Conservation (phyloP, 106 monocot species). For the Phalaenopsis aphrodite region DNA sequence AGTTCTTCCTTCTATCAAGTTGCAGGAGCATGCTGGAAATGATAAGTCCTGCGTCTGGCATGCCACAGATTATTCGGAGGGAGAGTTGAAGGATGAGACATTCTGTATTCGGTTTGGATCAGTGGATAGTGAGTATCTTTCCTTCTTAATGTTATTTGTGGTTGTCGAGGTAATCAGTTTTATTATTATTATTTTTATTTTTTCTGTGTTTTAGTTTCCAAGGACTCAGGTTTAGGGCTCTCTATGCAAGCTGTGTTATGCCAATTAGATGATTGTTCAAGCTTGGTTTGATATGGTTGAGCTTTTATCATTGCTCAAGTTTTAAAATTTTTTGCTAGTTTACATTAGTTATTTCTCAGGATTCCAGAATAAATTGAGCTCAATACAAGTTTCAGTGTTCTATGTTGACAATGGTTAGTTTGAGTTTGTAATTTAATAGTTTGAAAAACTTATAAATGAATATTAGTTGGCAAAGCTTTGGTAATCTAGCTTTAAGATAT, state of each 20-base stretch:
- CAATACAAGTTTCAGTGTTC: background rate
- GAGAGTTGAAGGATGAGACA: conserved; percentile 89
- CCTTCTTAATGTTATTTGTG: background rate
- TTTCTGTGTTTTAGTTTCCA: background rate
- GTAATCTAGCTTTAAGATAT: background rate
- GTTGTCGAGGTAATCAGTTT: background rate
- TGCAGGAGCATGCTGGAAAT: conserved; percentile 86
- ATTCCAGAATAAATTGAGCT: background rate
- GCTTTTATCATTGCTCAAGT: background rate
- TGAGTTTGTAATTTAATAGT: background rate
- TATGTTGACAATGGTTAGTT: background rate
- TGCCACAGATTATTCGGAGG: conserved; percentile 87
- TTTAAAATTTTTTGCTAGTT: background rate
- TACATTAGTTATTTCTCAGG: background rate
- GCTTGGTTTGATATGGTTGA: background rate
- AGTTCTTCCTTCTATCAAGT: conserved; percentile 58
- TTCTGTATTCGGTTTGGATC: conserved; percentile 85
- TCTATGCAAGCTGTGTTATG: background rate
- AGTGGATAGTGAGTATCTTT: conserved; percentile 64
- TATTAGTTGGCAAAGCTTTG: background rate
- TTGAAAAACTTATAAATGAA: background rate
- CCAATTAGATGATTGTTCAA: background rate
- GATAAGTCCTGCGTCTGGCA: conserved; percentile 98
- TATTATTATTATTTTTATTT: background rate
- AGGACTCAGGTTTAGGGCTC: background rate